Conservation (phyloP, 179 eudicot genomes). For the Carnegiea gigantea region DNA sequence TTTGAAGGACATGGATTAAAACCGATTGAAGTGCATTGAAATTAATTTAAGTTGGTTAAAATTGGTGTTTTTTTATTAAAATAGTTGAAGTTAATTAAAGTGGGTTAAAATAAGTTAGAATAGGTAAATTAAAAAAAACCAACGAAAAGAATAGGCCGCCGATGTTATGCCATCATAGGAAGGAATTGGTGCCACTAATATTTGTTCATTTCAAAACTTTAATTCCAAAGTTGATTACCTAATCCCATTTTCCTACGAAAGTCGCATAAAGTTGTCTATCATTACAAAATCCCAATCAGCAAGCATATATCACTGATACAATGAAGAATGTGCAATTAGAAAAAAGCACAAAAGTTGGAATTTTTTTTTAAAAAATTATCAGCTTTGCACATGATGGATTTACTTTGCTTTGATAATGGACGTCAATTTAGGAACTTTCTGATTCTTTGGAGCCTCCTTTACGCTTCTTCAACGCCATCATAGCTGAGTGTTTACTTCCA, state of each 20-base stretch:
- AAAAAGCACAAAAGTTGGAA: background rate
- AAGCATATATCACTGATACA: background rate
- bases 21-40: no score
- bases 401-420: constrained; percentile 2
- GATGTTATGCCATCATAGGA: background rate
- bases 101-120: no score
- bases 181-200: no score
- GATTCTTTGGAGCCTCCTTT: background rate
- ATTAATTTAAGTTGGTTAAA: no score
- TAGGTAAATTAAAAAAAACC: no score
- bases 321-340: background rate
- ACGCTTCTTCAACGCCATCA: background rate
- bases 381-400: background rate
- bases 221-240: background rate
- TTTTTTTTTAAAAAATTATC: background rate
- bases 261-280: background rate
- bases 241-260: background rate
- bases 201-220: no score
- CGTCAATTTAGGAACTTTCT: background rate
- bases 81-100: no score
- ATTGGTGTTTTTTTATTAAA: no score
- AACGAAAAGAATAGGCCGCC: no score
- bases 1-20: no score
- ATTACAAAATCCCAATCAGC: constrained; percentile 1
- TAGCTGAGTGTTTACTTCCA: background rate